Conservation (phyloP, 495 filamentous ascomycete genomes). For the Echria macrotheca region DNA sequence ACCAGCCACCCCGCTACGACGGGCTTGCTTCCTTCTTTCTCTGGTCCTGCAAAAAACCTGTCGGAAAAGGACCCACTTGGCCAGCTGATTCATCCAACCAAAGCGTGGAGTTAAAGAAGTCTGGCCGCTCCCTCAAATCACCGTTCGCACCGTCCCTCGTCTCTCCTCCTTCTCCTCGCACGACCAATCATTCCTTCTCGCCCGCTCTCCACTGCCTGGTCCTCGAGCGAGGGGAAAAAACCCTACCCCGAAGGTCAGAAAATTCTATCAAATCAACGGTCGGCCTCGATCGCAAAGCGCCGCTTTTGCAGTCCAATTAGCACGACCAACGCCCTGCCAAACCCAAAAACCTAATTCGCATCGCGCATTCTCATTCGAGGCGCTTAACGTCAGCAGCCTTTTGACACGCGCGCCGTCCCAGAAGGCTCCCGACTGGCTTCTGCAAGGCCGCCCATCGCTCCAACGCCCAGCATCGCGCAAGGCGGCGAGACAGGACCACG, state of each 20-base stretch:
- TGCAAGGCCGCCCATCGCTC: no score
- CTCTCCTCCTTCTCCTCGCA: conserved; percentile 37
- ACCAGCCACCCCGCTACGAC: conserved; percentile 21
- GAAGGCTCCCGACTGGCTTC: no score
- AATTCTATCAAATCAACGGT: conserved; percentile 35
- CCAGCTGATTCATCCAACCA: conserved; percentile 41
- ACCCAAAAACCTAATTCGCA: conserved; percentile 7
- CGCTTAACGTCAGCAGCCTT: neutral
- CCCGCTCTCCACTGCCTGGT: conserved; percentile 27
- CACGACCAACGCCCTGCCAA: conserved; percentile 4
- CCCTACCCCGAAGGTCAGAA: conserved; percentile 18
- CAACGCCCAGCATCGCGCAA: no score
- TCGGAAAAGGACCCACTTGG: conserved; percentile 19
- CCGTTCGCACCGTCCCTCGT: conserved; percentile 32
- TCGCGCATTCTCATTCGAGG: neutral
- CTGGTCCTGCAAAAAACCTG: conserved; percentile 15
- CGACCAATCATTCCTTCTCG: conserved; percentile 39
- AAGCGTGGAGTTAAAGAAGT: conserved; percentile 32
- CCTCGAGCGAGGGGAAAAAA: conserved; percentile 21
- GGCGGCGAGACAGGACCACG: neutral
- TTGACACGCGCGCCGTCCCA: neutral
- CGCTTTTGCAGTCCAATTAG: conserved; percentile 29
- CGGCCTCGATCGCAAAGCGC: conserved; percentile 20
- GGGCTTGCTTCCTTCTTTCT: neutral
- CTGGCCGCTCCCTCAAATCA: conserved; percentile 38